Base-by-base conservation (phyloP, 495 filamentous ascomycete species). In the Trichoderma erinaceum region DNA sequence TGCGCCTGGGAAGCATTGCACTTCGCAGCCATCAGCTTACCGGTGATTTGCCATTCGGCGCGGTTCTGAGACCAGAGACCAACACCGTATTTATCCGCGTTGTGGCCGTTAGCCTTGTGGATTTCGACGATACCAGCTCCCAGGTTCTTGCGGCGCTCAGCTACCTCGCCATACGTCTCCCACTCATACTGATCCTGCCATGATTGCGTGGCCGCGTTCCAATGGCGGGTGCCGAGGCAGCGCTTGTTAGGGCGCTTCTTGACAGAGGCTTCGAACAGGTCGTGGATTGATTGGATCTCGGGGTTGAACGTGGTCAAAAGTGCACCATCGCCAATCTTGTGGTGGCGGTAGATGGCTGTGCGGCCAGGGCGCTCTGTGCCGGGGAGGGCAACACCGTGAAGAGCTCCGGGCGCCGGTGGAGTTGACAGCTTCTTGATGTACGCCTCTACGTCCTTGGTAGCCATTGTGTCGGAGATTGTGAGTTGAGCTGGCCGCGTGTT, bases 41-140 rank as follows among this genome's bases (percentile, higher is more conserved):
- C 91, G 63, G 91, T 88, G 67, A 99, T 90, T 83, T 99, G 95
- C 95, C 95, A 99, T 78, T 99, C 95, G 7, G 94, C 90, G 66
- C 95, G 87, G 77, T 99, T 99, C 80, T 94, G 92, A 68, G 91
- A 92, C 95, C 95, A 99, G 21, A 99, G 79, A 41, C 95, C 95
- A 68, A 98, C 85, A 64, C 89, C 92, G 74, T 95, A 91, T 78
- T 94, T 90, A 63, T 79, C 78, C 41, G 83, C 84, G 11, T 81
- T 81, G 64, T 90, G 81, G 8, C 89, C 90, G 68, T 85, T 81
- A 69, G 86, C 84, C 71, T 89, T 82, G 76, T 96, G 91, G 73
- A 98, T 77, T 77, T 93, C 87, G 61, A 92, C 89, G 65, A 98
- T 78, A 66, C 96, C 95, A 56, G 89, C 90, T 67, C 96, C 95